A percentile compares a stretch with the other conserved stretches of the same genome.
These are phyloP conservation scores for Arthroderma uncinatum DNA, from an alignment of 2,329 filamentous ascomycete genomes.

Conservation along the genomic window DNA sequence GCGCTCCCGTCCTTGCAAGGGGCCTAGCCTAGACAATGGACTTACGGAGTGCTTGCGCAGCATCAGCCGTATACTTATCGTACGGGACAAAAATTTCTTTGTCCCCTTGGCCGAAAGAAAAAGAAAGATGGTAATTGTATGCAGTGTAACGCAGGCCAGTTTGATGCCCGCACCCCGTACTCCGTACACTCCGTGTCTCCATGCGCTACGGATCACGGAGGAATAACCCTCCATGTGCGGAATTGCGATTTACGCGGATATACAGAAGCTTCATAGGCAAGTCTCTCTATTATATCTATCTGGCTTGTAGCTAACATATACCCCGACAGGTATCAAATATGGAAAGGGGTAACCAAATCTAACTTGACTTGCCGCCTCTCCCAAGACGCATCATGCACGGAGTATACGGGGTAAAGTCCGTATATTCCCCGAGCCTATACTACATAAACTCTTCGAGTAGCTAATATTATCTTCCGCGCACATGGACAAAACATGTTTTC, in stretches of 20 bases:
- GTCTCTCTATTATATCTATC: background rate
- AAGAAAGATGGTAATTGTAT: no score
- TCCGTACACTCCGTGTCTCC: background rate
- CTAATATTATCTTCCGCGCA: background rate
- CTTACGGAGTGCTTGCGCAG: no score
- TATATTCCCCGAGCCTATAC: background rate
- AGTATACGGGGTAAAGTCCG: background rate
- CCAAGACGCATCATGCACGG: no score
- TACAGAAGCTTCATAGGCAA: background rate
- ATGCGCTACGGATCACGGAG: background rate
- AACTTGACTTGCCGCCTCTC: no score
- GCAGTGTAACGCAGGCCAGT: background rate
- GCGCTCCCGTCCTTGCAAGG: background rate
- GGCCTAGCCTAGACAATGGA: background rate
- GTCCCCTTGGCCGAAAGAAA: background rate
- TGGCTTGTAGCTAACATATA: background rate
- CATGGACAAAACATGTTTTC: background rate
- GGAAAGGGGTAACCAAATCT: no score
- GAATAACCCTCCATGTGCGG: background rate
- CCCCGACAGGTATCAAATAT: no score
- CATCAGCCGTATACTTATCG: background rate
- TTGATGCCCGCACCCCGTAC: background rate
- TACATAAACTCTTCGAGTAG: background rate
- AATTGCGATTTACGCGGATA: background rate
- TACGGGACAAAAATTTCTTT: background rate